Base-by-base conservation (phyloP, 495 filamentous ascomycete genomes). In the Beverwykella pulmonaria region DNA sequence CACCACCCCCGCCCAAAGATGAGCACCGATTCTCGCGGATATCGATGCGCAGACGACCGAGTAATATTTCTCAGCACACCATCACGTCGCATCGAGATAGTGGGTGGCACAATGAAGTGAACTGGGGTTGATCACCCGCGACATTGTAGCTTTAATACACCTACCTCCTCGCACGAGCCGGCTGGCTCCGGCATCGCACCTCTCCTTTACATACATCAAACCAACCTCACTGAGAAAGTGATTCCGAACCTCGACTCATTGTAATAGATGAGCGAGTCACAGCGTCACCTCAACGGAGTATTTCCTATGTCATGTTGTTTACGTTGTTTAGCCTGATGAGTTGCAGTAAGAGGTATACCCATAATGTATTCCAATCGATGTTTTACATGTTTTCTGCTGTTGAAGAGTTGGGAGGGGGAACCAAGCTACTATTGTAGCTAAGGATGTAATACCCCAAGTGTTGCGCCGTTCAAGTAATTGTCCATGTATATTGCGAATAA, bases 151-250 rank as follows among this genome's bases (percentile, higher is more conserved):
- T 34, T 12, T 34, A 47, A 59, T 59, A n/a, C n/a, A n/a, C n/a
- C 17, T 3, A 19, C n/a, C 26, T n/a, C 30, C 27, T 17, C 22
- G 23, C 36, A 47, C 14, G 27, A 65, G 47, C 65, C 52, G 65
- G 65, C 65, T 50, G 65, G 65, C 23, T 27, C 65, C 49, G 53
- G 36, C 59, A 53, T 39, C n/a, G 34, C 46, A 54, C n/a, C 47
- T 61, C 32, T 36, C 53, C 46, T 46, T 55, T 12, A 17, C 46
- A 12, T 32, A 15, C 12, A 61, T 17, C 17, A 15, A 32, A 25
- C 20, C 44, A 39, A 63, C 52, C 59, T 67, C 65, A 68, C 65
- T 68, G 65, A 63, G 58, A 68, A 68, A 68, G 65, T 68, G 65
- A 68, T 63, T 53, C 65, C 65, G 65, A 68, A 52, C 65, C 65